These are phyloP conservation scores for Nematocida sp. DNA, from an alignment of 371 early-diverging fungal genomes.

Conservation along the genomic window DNA sequence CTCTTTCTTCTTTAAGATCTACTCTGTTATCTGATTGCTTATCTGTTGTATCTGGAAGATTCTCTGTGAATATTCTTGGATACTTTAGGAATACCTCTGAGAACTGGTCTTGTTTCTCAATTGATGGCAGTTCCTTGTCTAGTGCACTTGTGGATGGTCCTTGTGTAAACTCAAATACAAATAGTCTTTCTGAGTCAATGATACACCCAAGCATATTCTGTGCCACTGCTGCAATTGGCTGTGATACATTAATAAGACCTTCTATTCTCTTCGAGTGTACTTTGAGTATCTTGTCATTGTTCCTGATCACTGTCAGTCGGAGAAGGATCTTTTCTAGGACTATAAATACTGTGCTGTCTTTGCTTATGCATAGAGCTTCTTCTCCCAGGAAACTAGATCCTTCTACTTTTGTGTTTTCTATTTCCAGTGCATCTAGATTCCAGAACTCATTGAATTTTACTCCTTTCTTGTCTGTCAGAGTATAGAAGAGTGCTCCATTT, in stretches of 20 bases:
- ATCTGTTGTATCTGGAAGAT: too few species aligned
- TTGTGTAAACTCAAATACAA: background rate
- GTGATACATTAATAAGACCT: too few species aligned
- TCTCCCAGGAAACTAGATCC: slow-evolving; percentile 5
- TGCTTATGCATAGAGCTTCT: slow-evolving; percentile 1
- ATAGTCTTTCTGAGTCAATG: background rate
- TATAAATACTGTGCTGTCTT: slow-evolving; percentile 18
- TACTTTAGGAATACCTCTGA: background rate
- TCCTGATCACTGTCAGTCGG: slow-evolving; percentile 21
- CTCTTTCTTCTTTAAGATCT: too few species aligned
- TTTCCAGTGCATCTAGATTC: slow-evolving; percentile 22
- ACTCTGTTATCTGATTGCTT: too few species aligned
- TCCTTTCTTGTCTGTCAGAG: slow-evolving; percentile 45
- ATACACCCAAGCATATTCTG: too few species aligned
- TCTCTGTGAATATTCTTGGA: background rate
- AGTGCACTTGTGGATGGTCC: background rate
- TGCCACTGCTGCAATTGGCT: too few species aligned
- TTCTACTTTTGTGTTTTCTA: slow-evolving; percentile 9
- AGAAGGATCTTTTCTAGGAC: slow-evolving; percentile 15
- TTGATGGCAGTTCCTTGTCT: background rate
- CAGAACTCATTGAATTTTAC: slow-evolving; percentile 45
- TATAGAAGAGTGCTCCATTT: slow-evolving; percentile 43
- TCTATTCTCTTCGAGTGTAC: too few species aligned
- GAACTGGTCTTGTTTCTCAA: background rate
- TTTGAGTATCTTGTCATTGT: background rate